Conservation (phyloP, 2,329 filamentous ascomycete genomes). For the Exserohilum rostratum region DNA sequence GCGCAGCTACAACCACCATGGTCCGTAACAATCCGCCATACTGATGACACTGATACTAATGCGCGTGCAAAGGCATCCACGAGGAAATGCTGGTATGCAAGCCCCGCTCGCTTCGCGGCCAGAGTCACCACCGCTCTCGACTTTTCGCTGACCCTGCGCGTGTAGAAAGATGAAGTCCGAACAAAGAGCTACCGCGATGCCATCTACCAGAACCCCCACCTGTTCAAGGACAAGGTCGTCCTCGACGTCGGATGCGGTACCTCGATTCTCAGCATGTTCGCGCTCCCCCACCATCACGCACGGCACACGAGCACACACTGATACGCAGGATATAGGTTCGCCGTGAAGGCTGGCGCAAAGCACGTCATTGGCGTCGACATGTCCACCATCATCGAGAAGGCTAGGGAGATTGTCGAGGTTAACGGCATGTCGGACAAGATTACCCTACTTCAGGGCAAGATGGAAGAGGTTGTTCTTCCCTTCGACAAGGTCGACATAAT, state of each 20-base stretch:
- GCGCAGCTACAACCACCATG: conserved; percentile 94
- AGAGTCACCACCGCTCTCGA: neutral
- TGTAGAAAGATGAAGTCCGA: conserved; percentile 95
- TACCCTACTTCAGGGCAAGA: conserved; percentile 97
- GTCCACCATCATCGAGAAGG: conserved; percentile 99
- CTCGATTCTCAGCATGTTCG: conserved; percentile 96
- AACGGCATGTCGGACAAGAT: conserved; percentile 97
- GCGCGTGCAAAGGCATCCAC: conserved; percentile 74
- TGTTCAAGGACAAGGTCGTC: conserved; percentile 90
- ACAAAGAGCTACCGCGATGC: conserved; percentile 96
- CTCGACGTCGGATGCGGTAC: conserved; percentile 98
- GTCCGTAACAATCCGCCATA: conserved; percentile 60
- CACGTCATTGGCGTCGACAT: conserved; percentile 99
- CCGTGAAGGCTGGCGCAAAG: conserved; percentile 92
- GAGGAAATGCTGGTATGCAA: conserved; percentile 93
- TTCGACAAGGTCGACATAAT: conserved; percentile 98
- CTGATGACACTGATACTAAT: conserved; percentile 46
- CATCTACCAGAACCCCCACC: conserved; percentile 94
- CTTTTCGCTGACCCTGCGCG: conserved; percentile 15
- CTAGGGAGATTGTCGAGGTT: conserved; percentile 86
- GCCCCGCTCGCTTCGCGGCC: conserved; percentile 6
- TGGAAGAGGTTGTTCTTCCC: conserved; percentile 95
- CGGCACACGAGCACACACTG: conserved; percentile 25
- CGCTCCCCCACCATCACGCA: conserved; percentile 24
- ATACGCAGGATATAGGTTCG: conserved; percentile 72